phyloP scores from a whole-genome alignment of 2,329 filamentous ascomycete genomes.

The Epichloe sylvatica region DNA sequence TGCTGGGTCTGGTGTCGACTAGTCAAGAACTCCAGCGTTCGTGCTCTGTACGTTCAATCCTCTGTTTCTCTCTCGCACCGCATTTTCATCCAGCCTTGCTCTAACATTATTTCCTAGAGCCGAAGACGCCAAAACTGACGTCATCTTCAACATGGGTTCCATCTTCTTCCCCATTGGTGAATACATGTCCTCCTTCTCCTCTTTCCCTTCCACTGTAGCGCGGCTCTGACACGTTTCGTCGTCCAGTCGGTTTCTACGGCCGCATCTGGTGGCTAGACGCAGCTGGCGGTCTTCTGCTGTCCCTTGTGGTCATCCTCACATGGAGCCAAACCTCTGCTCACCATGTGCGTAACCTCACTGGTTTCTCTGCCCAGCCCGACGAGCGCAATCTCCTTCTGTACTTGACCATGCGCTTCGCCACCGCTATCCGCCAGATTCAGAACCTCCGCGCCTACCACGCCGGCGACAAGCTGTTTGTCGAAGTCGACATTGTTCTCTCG shows the following conservation, averaged over 20 bases:
- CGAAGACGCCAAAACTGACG: conserved; percentile 50
- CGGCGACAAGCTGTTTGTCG: conserved; percentile 71
- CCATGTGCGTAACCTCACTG: conserved; percentile 70
- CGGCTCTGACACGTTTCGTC: neutral
- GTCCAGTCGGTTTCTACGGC: conserved; percentile 56
- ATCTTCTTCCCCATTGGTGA: conserved; percentile 68
- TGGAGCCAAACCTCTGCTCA: conserved; percentile 61
- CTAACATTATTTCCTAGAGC: conserved; percentile 19
- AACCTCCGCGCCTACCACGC: conserved; percentile 74
- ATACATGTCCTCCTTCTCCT: conserved; percentile 9
- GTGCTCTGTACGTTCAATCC: conserved; percentile 45
- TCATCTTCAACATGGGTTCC: conserved; percentile 81
- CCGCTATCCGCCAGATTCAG: conserved; percentile 73
- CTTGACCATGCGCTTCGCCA: conserved; percentile 85
- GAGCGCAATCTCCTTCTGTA: conserved; percentile 79
- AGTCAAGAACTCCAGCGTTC: conserved; percentile 74
- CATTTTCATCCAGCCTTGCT: neutral
- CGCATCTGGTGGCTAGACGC: conserved; percentile 74
- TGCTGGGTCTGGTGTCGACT: conserved; percentile 83
- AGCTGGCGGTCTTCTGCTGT: conserved; percentile 65
- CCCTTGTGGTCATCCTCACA: conserved; percentile 62
- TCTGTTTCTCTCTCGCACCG: too few relatives aligned
- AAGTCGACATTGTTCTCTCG: conserved; percentile 71
- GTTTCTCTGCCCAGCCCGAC: conserved; percentile 64
- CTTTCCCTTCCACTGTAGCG: neutral